Evolutionary conservation across 176 grass and related monocot species (phyloP).

Genomic region (Themeda triandra): DNA sequence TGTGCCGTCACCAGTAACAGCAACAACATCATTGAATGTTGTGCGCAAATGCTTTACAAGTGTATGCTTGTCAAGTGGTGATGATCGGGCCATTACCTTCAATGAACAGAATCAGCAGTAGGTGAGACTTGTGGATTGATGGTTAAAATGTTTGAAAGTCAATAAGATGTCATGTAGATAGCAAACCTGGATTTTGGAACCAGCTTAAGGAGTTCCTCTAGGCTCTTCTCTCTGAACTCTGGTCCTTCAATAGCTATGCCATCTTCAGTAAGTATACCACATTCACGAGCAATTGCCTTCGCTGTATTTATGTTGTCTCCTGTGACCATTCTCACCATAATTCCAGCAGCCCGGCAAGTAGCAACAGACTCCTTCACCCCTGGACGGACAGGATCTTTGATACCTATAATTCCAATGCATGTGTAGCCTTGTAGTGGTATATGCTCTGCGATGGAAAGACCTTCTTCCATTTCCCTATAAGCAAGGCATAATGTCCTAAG

Average conservation of each 20-base stretch:
- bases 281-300: constrained; percentile 90
- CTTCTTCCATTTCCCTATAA: constrained; percentile 76
- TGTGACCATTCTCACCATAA: constrained; percentile 95
- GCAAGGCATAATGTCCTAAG: constrained; percentile 91
- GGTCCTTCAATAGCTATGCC: constrained; percentile 92
- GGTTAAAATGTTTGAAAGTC: not conserved
- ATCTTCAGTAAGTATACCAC: constrained; percentile 91
- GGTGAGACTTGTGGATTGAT: constrained; percentile 10
- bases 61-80: constrained; percentile 93
- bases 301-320: constrained; percentile 98
- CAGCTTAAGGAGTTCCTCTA: constrained; percentile 60
- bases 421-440: constrained; percentile 70
- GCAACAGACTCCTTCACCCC: constrained; percentile 96
- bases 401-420: constrained; percentile 91
- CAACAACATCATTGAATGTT: constrained; percentile 88
- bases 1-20: constrained; percentile 97
- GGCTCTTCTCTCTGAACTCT: constrained; percentile 80
- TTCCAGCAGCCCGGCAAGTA: constrained; percentile 77
- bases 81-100: constrained; percentile 97
- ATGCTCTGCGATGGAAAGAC: constrained; percentile 48
- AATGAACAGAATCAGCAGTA: constrained; percentile 27
- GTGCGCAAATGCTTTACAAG: constrained; percentile 89
- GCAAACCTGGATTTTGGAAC: constrained; percentile 91
- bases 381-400: constrained; percentile 91
- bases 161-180: constrained; percentile 6